phyloP scores from a whole-genome alignment of 306 rosid genomes.

The Myrica gale region DNA sequence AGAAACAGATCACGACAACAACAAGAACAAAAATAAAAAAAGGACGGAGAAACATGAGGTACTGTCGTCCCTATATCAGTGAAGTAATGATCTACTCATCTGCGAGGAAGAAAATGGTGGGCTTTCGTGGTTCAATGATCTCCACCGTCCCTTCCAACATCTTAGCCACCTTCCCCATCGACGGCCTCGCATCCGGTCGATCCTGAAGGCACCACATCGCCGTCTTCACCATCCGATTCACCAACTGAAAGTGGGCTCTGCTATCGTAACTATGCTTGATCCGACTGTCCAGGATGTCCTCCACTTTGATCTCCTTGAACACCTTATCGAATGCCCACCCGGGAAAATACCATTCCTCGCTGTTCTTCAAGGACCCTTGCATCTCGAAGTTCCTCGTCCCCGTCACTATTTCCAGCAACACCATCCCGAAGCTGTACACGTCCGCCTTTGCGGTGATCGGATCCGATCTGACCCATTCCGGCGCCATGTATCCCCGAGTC shows the following conservation, averaged over 20 bases:
- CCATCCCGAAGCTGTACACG: conserved; percentile 91
- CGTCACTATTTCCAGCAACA: conserved; percentile 69
- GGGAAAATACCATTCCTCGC: conserved; percentile 84
- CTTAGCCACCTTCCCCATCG: conserved; percentile 98
- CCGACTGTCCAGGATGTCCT: conserved; percentile 69
- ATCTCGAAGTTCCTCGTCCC: conserved; percentile 60
- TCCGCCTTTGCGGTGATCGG: conserved; percentile 83
- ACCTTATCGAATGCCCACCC: conserved; percentile 87
- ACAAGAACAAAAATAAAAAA: too few species aligned
- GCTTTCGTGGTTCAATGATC: conserved; percentile 67
- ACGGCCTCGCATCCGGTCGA: conserved; percentile 75
- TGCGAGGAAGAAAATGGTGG: conserved; percentile 68
- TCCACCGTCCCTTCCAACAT: conserved; percentile 93
- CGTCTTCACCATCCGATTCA: conserved; percentile 82
- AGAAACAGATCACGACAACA: too few species aligned
- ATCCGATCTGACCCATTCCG: conserved; percentile 70
- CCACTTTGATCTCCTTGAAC: conserved; percentile 65
- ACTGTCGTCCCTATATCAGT: background rate
- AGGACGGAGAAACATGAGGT: background rate
- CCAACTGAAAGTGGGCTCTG: conserved; percentile 54
- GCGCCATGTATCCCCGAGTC: conserved; percentile 94
- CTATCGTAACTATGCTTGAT: conserved; percentile 59
- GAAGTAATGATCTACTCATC: conserved; percentile 38
- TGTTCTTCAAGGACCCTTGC: conserved; percentile 38
- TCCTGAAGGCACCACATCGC: conserved; percentile 96